phyloP scores from a whole-genome alignment of 495 filamentous ascomycete genomes.

The Penicillium waksmanii region DNA sequence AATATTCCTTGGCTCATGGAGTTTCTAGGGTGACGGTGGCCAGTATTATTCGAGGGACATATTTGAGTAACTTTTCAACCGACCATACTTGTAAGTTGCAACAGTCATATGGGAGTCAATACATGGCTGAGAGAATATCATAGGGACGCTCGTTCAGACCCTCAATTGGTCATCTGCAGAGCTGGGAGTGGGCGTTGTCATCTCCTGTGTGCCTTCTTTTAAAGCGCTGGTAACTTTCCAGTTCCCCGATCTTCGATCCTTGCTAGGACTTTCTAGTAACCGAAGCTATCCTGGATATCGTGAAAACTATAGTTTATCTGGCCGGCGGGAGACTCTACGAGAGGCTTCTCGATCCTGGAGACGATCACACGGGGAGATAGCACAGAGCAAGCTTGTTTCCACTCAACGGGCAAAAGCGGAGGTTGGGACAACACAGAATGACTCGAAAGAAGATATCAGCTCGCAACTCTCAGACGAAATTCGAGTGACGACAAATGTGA shows the following conservation, averaged over 20 bases:
- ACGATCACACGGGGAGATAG: neutral
- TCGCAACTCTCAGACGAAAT: neutral
- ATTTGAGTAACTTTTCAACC: conserved; percentile 16
- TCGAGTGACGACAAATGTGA: neutral
- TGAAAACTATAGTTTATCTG: neutral
- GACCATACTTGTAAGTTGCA: conserved; percentile 16
- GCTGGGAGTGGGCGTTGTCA: conserved; percentile 15
- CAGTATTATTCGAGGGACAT: conserved; percentile 20
- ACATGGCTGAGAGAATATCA: neutral
- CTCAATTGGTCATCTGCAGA: conserved; percentile 20
- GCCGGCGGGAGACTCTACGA: neutral
- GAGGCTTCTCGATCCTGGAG: neutral
- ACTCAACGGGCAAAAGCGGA: neutral
- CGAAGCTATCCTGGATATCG: neutral
- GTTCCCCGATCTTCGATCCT: conserved; percentile 10
- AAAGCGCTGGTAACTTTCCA: conserved; percentile 18
- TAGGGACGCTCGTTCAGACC: conserved; percentile 15
- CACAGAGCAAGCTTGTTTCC: neutral
- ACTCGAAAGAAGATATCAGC: neutral
- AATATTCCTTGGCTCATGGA: neutral
- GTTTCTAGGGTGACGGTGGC: conserved; percentile 11
- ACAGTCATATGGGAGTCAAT: neutral
- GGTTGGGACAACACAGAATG: neutral
- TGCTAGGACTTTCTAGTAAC: conserved; percentile 5
- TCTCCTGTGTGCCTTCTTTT: conserved; percentile 18